A percentile compares a stretch with the other conserved stretches of the same genome.
These are phyloP conservation scores for Coemansia nantahalensis DNA, from an alignment of 192 early-diverging fungal genomes.

Conservation along the genomic window DNA sequence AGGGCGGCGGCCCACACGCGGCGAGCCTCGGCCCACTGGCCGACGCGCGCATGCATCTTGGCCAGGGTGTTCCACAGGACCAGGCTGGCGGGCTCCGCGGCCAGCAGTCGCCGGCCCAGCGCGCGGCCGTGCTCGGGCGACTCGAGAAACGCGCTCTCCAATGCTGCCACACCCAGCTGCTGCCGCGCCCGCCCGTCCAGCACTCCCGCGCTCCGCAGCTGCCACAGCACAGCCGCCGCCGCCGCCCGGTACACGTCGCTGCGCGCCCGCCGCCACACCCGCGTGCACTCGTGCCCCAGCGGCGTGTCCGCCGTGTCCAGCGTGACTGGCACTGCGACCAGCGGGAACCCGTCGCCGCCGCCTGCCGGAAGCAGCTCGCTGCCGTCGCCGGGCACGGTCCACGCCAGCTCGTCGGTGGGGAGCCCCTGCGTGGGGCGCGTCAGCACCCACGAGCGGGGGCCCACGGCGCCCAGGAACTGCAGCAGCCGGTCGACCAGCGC, in stretches of 20 bases:
- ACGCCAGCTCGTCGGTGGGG: slow-evolving; percentile 2
- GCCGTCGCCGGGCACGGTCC: slow-evolving; percentile 10
- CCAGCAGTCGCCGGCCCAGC: slow-evolving; percentile 10
- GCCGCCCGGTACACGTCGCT: slow-evolving; percentile 1
- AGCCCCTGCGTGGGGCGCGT: neutral
- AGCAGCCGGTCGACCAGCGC: slow-evolving; percentile 16
- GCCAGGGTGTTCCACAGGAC: slow-evolving; percentile 34
- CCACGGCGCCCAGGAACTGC: slow-evolving; percentile 34
- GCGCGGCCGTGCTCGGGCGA: slow-evolving; percentile 2
- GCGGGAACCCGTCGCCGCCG: neutral
- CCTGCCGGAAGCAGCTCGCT: neutral
- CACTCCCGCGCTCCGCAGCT: neutral
- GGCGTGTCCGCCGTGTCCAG: slow-evolving; percentile 28
- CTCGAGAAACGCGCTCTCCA: slow-evolving; percentile 28
- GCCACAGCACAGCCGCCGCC: slow-evolving; percentile 3
- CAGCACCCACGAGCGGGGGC: slow-evolving; percentile 23
- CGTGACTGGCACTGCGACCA: slow-evolving; percentile 14
- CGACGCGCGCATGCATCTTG: slow-evolving; percentile 28
- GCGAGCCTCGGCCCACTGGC: slow-evolving; percentile 26
- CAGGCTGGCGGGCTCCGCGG: slow-evolving; percentile 7
- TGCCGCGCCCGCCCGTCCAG: neutral
- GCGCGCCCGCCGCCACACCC: slow-evolving; percentile 15
- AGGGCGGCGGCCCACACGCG: slow-evolving; percentile 23
- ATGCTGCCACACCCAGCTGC: slow-evolving; percentile 4
- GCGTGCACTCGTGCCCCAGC: slow-evolving; percentile 13